Percentiles rank a stretch among this genome's conserved stretches.
Conservation (phyloP, 2,329 filamentous ascomycete species). For the Beauveria sp. region DNA sequence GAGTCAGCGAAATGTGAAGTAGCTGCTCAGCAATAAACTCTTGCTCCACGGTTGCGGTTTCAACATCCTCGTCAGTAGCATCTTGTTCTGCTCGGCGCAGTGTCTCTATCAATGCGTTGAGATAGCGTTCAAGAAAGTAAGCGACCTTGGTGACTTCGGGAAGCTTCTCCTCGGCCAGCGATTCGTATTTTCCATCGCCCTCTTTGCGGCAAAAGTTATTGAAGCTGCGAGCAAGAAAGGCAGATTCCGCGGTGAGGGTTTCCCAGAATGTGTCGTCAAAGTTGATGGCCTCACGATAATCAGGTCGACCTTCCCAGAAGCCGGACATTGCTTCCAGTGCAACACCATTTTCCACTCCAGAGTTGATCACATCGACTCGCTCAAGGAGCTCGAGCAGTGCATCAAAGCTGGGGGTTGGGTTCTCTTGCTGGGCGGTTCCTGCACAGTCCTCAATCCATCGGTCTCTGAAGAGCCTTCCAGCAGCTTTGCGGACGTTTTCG, state of each 20-base stretch:
- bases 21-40: constrained; percentile 96
- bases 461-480: constrained; percentile 82
- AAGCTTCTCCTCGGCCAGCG: constrained; percentile 81
- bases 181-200: constrained; percentile 65
- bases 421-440: constrained; percentile 52
- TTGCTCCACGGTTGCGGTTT: constrained; percentile 79
- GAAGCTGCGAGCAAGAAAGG: constrained; percentile 86
- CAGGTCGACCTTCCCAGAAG: constrained; percentile 89
- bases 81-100: constrained; percentile 50
- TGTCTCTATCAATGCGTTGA: constrained; percentile 58
- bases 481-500: constrained; percentile 86
- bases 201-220: constrained; percentile 83
- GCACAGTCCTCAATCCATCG: constrained; percentile 98
- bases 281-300: constrained; percentile 64
- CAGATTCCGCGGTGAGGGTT: constrained; percentile 72
- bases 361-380: constrained; percentile 87
- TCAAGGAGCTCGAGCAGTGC: constrained; percentile 85
- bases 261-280: constrained; percentile 76
- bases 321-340: constrained; percentile 90
- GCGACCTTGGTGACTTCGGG: constrained; percentile 90
- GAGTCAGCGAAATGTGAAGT: constrained; percentile 79
- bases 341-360: constrained; percentile 81
- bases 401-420: constrained; percentile 64
- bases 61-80: constrained; percentile 55
- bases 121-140: constrained; percentile 76